Evolutionary conservation across 2,329 filamentous ascomycete genomes (phyloP).

Genomic region (Talaromyces amestolkiae): DNA sequence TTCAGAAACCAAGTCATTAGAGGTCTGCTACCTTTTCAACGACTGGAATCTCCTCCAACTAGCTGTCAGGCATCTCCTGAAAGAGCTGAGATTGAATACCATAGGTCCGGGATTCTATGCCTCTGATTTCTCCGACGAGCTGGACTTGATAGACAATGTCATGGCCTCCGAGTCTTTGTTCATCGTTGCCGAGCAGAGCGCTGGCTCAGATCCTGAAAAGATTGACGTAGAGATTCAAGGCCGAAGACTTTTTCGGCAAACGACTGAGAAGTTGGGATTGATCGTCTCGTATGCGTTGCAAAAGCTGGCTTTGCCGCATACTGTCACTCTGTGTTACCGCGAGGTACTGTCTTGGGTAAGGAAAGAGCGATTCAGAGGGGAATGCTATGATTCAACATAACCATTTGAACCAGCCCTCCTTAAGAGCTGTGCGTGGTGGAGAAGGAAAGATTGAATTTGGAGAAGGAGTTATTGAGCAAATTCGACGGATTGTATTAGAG

Average conservation of each 20-base stretch:
- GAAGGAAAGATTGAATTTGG: no score
- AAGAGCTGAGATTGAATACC: neutral
- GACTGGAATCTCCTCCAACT: conserved; percentile 10
- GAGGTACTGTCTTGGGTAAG: neutral
- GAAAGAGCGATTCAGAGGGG: neutral
- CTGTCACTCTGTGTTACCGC: neutral
- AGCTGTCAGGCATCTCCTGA: conserved; percentile 2
- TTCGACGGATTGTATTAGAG: no score
- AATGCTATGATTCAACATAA: neutral
- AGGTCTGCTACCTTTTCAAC: conserved; percentile 12
- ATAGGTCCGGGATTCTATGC: neutral
- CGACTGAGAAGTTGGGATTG: conserved; percentile 1
- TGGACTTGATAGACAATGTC: conserved; percentile 9
- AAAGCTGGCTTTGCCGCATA: neutral
- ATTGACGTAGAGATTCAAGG: neutral
- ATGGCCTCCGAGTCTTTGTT: conserved; percentile 4
- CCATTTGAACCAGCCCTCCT: neutral
- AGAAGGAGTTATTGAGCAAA: no score
- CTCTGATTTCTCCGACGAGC: neutral
- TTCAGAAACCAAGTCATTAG: neutral
- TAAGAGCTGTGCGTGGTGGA: neutral
- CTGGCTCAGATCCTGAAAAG: no score
- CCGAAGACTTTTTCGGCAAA: neutral
- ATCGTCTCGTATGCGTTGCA: conserved; percentile 12
- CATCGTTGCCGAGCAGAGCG: neutral